Evolutionary conservation across 108 stramenopile species (phyloP), one percentile per base, ranked within the genome.

Genomic region (Hondaea fermentalgiana): DNA sequence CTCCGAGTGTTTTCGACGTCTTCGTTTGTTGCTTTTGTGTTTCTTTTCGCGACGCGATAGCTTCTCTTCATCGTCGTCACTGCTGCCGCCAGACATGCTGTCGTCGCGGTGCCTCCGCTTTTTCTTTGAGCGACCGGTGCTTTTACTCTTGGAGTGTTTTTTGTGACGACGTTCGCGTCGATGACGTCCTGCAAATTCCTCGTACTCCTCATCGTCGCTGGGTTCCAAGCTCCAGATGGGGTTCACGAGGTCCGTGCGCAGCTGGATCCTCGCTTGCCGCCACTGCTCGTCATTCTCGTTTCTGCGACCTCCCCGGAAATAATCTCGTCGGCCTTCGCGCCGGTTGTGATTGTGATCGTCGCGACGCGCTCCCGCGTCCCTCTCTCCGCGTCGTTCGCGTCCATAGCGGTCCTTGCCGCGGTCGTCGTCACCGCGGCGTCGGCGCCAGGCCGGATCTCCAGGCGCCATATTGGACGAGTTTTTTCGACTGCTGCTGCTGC

Each of bases 201-300:
- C 92, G 76, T 95, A 93, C 21, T 93, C 93, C 23, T 94, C 94
- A 17, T 89, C 87, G 88, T 94, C 72, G 57, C 87, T 72, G 59
- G 59, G 88, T 42, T 90, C 90, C n/a, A 59, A 57, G 4, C 94
- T 94, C 87, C 96, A 96, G 2, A 97, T 94, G 25, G 95, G 94
- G 58, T 91, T 88, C 90, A 96, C 96, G 89, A 96, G 94, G 29
- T 94, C 95, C 87, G 90, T 89, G 4, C 95, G 95, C 89, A 69
- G 42, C 95, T 95, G 43, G 94, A 90, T 43, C 92, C 64, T 28
- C 94, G 94, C 17, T 92, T 88, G 87, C 91, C 94, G 64, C 92
- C 93, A 51, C 91, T 47, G 5, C 69, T 60, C 59, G 87, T 43
- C 21, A 45, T 90, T 83, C 47, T 49, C 35, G 47, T 55, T 29